Base-by-base conservation (phyloP, 352 stramenopile species). In the Phytophthora ramorum region DNA sequence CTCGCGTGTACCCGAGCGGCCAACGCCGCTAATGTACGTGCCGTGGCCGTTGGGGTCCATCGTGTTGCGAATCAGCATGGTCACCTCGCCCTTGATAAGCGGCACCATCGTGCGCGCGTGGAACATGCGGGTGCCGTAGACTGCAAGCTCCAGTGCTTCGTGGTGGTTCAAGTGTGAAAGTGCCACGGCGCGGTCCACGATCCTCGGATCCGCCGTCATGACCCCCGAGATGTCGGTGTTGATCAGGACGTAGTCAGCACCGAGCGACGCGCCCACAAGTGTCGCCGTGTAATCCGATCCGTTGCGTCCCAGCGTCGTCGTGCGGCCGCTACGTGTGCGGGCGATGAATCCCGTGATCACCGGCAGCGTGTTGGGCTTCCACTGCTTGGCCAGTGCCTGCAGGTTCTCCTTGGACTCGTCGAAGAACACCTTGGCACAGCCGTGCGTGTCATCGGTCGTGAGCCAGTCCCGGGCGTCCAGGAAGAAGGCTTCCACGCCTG, bases 61-160 rank as follows among this genome's bases (percentile, higher is more conserved):
- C 0, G 83, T 93, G 70, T 93, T 95, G 54, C 85, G 83, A 58
- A 95, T 93, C 14, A 93, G 67, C 85, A 95, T 93, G 7, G 87
- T 90, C 22, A 93, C 83, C 10, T 84, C 82, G 48, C 76, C 73
- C 45, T 95, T 85, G 59, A 95, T 93, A 2, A 95, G 71, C 49
- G 85, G 87, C 50, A 95, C 76, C 83, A 95, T 93, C n/a, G 87
- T 95, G 7, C 85, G 83, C 4, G 87, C 79, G 57, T 93, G 87
- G 59, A 95, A 95, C 85, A 95, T 95, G 28, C 87, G 78, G 1
- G 85, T 93, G 16, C 87, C 85, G 60, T 95, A 95, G 19, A 93
- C 81, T 2, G 85, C 87, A 2, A 95, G 81, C 52, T 93, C 87
- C 3, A 95, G 69, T 7, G 87, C 87, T 60, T 95, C 87, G 63